These are phyloP conservation scores for Phalaenopsis hybrid DNA, from an alignment of 116 monocot genomes.

Conservation along the genomic window DNA sequence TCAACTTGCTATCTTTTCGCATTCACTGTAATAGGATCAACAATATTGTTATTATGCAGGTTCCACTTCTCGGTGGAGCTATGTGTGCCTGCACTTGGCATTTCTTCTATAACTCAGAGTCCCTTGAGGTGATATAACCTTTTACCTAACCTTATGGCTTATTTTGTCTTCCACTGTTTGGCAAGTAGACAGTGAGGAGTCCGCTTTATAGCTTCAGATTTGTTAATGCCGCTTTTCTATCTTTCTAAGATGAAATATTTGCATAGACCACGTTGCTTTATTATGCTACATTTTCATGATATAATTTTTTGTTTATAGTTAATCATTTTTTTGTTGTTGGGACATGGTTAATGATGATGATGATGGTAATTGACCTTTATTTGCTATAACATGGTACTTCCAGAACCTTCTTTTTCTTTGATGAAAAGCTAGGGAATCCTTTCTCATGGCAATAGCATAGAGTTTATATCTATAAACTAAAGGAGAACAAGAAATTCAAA, in stretches of 20 bases:
- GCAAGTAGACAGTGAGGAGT: background rate
- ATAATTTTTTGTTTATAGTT: background rate
- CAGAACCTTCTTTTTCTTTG: too few species aligned
- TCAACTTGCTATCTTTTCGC: background rate
- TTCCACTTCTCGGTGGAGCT: conserved; percentile 91
- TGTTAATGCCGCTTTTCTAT: background rate
- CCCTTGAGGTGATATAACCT: conserved; percentile 53
- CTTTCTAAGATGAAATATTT: background rate
- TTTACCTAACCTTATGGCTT: background rate
- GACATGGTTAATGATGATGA: background rate
- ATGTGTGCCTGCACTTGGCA: conserved; percentile 98
- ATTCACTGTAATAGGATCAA: background rate
- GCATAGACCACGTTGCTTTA: background rate
- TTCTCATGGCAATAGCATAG: too few species aligned
- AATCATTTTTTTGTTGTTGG: background rate
- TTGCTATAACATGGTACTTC: too few species aligned
- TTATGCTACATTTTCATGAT: background rate
- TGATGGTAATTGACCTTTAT: too few species aligned
- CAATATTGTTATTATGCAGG: conserved; percentile 29
- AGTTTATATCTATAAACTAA: too few species aligned
- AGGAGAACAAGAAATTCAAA: too few species aligned
- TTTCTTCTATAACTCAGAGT: conserved; percentile 93
- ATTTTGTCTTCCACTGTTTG: background rate
- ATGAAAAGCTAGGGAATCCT: too few species aligned
- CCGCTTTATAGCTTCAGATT: background rate